Conservation (phyloP, 495 filamentous ascomycete genomes). For the Penicillium angulare region DNA sequence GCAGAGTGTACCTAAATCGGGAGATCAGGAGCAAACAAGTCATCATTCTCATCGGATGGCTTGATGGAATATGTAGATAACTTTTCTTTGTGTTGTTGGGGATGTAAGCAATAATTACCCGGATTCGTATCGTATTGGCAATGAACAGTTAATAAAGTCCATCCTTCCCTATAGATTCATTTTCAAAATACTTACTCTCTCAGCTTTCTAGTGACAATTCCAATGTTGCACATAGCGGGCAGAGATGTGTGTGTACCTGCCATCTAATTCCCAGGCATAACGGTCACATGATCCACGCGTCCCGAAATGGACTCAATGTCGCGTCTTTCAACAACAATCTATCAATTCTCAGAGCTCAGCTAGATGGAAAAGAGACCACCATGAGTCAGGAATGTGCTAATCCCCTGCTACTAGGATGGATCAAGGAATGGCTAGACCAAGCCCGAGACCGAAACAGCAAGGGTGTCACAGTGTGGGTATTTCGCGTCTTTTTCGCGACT, state of each 20-base stretch:
- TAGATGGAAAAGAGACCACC: conserved; percentile 7
- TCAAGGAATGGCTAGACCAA: conserved; percentile 77
- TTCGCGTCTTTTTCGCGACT: background rate
- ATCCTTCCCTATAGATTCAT: too few relatives aligned
- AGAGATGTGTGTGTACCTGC: too few relatives aligned
- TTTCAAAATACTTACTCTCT: too few relatives aligned
- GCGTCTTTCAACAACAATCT: conserved; percentile 9
- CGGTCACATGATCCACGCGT: conserved; percentile 21
- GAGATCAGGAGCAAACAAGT: too few relatives aligned
- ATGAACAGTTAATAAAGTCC: too few relatives aligned
- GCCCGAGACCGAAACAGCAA: conserved; percentile 71
- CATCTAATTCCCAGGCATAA: too few relatives aligned
- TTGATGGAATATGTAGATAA: background rate
- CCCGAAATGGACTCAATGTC: conserved; percentile 24
- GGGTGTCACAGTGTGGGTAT: conserved; percentile 56
- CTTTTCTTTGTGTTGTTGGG: background rate
- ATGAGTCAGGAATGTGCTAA: conserved; percentile 62
- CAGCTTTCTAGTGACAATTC: too few relatives aligned
- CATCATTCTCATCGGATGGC: too few relatives aligned
- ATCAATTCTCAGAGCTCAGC: background rate
- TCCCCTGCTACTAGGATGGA: conserved; percentile 70
- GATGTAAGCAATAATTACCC: too few relatives aligned
- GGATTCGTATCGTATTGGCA: too few relatives aligned
- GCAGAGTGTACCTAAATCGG: too few relatives aligned
- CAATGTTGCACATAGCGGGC: too few relatives aligned